These are phyloP conservation scores for Mrakia gelida DNA, from an alignment of 768 basidiomycete genomes.

Conservation along the genomic window DNA sequence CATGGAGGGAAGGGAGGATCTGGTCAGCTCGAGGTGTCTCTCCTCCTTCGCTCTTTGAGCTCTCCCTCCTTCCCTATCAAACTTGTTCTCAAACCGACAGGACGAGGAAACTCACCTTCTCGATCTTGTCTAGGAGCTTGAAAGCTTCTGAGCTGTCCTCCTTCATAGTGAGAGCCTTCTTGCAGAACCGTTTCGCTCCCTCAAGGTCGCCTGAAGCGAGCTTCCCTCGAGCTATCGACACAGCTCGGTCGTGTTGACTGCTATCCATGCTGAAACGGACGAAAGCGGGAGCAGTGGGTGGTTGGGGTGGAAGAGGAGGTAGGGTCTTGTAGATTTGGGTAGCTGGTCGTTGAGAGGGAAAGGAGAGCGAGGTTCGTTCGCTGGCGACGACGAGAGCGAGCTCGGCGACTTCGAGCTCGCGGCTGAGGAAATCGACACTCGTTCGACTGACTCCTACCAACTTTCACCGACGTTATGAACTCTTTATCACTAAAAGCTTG, in stretches of 20 bases:
- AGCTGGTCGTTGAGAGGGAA: too few relatives aligned
- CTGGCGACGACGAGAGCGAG: background rate
- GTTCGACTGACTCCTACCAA: background rate
- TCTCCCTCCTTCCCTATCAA: background rate
- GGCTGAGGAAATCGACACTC: too few relatives aligned
- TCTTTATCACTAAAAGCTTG: background rate
- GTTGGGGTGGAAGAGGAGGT: background rate
- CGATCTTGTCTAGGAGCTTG: slow-evolving; percentile 21
- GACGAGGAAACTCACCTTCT: slow-evolving; percentile 1
- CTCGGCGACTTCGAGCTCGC: background rate
- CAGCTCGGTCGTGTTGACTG: slow-evolving; percentile 22
- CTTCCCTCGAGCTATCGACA: slow-evolving; percentile 25
- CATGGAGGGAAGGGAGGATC: background rate
- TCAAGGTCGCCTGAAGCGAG: slow-evolving; percentile 19
- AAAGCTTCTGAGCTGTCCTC: slow-evolving; percentile 14
- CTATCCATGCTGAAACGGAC: background rate
- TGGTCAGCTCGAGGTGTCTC: background rate
- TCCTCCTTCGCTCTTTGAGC: background rate
- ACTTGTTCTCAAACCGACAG: background rate
- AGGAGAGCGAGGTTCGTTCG: background rate
- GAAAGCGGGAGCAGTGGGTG: background rate
- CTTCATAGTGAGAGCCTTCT: slow-evolving; percentile 29
- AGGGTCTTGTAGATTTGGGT: background rate
- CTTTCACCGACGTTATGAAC: background rate
- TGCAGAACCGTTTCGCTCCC: slow-evolving; percentile 27